Evolutionary conservation across 2,329 filamentous ascomycete genomes (phyloP).

Genomic region (Pseudogymnoascus sp.): DNA sequence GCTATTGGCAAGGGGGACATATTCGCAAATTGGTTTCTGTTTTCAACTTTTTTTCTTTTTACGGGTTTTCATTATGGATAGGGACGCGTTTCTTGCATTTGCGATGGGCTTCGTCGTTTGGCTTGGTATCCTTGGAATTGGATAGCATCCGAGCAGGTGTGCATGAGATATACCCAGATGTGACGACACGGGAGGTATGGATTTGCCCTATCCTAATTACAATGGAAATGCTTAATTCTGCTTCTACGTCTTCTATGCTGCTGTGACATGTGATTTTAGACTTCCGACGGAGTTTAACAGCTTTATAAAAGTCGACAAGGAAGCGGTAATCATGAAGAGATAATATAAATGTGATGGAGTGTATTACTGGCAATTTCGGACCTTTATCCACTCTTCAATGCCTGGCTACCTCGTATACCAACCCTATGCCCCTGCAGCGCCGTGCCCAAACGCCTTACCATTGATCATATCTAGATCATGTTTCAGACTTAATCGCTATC

Average conservation of each 20-base stretch:
- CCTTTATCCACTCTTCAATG: background rate
- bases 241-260: background rate
- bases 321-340: background rate
- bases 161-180: conserved; percentile 7
- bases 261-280: background rate
- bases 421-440: conserved; percentile 6
- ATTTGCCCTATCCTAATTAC: conserved; percentile 7
- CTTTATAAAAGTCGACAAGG: background rate
- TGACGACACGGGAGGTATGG: conserved; percentile 7
- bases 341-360: background rate
- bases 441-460: conserved; percentile 5
- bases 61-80: background rate
- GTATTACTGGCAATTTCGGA: background rate
- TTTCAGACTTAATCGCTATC: conserved; percentile 42
- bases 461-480: conserved; percentile 1
- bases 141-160: conserved; percentile 6
- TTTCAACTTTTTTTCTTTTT: background rate
- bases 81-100: conserved; percentile 5
- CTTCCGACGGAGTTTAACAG: background rate
- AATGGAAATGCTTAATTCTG: conserved; percentile 7
- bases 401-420: background rate
- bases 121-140: conserved; percentile 7
- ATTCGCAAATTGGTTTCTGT: background rate
- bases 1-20: background rate
- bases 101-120: conserved; percentile 6